Evolutionary conservation across 805 yeast genomes (phyloP).

Genomic region (Pichia scutulata): DNA sequence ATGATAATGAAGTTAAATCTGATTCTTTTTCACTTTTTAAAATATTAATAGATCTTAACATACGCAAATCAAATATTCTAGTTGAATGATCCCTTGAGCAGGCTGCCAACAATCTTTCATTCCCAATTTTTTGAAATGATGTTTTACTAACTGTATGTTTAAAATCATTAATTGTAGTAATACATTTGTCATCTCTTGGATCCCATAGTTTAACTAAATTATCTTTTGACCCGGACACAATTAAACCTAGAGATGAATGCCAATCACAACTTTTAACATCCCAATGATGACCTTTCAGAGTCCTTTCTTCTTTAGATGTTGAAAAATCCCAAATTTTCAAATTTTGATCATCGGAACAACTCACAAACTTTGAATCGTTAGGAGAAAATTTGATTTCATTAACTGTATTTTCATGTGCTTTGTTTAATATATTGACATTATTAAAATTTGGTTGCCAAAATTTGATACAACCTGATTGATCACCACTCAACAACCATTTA

Average conservation of each 20-base stretch:
- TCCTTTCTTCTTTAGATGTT: constrained; percentile 74
- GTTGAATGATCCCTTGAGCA: constrained; percentile 85
- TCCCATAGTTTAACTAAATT: constrained; percentile 93
- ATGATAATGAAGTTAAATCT: constrained; percentile 76
- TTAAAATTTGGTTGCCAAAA: constrained; percentile 98
- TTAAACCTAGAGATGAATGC: constrained; percentile 84
- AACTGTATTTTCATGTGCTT: constrained; percentile 73
- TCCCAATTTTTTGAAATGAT: constrained; percentile 62
- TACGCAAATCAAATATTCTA: constrained; percentile 78
- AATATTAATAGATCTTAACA: constrained; percentile 68
- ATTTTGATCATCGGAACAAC: constrained; percentile 87
- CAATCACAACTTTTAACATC: constrained; percentile 96
- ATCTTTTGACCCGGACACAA: constrained; percentile 93
- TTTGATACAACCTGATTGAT: constrained; percentile 83
- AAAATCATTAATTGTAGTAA: constrained; percentile 81
- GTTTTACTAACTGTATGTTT: constrained; percentile 90
- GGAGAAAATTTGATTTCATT: constrained; percentile 88
- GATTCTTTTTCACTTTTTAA: constrained; percentile 67
- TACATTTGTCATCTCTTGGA: constrained; percentile 69
- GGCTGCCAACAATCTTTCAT: constrained; percentile 73
- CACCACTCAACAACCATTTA: constrained; percentile 93
- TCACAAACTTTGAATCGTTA: constrained; percentile 83
- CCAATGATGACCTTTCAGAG: constrained; percentile 93
- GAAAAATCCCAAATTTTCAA: constrained; percentile 93
- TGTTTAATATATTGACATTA: constrained; percentile 72